Evolutionary conservation across 2,329 filamentous ascomycete species (phyloP).

Genomic region (Fusarium lyarnte): DNA sequence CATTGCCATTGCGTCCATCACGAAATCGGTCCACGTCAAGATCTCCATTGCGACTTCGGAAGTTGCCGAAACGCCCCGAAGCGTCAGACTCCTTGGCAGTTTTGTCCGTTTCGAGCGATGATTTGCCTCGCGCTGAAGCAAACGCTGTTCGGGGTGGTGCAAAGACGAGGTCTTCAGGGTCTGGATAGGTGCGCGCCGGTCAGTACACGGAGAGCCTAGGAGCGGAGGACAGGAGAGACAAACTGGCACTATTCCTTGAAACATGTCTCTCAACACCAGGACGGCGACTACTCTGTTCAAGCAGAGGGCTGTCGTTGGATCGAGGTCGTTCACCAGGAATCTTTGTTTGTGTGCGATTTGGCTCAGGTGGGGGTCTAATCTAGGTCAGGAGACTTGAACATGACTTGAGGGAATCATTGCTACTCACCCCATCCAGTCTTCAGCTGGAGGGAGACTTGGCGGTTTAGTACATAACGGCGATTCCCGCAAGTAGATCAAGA

Average conservation of each 20-base stretch:
- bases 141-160: conserved; percentile 87
- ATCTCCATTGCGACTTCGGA: conserved; percentile 63
- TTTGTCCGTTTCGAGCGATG: conserved; percentile 64
- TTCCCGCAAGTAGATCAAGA: conserved; percentile 77
- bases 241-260: conserved; percentile 68
- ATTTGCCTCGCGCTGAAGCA: conserved; percentile 73
- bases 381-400: conserved; percentile 35
- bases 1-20: conserved; percentile 59
- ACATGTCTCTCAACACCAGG: conserved; percentile 62
- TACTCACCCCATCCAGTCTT: conserved; percentile 96
- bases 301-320: conserved; percentile 55
- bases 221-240: conserved; percentile 41
- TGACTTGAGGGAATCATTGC: conserved; percentile 2
- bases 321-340: conserved; percentile 55
- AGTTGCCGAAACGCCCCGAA: conserved; percentile 66
- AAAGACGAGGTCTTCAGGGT: conserved; percentile 83
- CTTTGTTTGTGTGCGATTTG: conserved; percentile 57
- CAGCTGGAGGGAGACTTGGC: conserved; percentile 78
- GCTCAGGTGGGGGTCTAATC: conserved; percentile 57
- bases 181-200: conserved; percentile 49
- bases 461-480: conserved; percentile 89
- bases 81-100: conserved; percentile 60
- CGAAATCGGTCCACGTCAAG: conserved; percentile 62
- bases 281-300: conserved; percentile 63
- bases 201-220: conserved; percentile 10